Percentiles rank a stretch among this genome's conserved stretches.
Conservation (phyloP, 208 protist genomes). For the Trypanosoma avium region DNA sequence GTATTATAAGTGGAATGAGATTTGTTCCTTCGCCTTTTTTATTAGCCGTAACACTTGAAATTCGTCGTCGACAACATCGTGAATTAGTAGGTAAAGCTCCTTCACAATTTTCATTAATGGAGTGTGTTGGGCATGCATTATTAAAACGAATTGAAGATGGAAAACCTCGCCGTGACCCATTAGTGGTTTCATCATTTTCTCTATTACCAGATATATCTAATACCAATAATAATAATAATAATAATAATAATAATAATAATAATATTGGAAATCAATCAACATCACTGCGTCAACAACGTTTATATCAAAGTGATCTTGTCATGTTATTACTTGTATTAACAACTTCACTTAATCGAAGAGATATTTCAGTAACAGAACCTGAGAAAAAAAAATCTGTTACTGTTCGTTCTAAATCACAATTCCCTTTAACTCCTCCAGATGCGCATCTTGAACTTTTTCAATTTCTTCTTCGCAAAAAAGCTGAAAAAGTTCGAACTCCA, state of each 20-base stretch:
- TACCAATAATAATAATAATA: background rate
- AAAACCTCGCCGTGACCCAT: conserved; percentile 41
- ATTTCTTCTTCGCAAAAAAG: conserved; percentile 49
- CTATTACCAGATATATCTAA: background rate
- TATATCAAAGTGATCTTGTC: conserved; percentile 85
- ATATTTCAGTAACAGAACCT: background rate
- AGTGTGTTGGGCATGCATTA: conserved; percentile 36
- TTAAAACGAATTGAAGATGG: conserved; percentile 56
- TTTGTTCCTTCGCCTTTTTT: conserved; percentile 57
- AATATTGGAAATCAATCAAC: no score
- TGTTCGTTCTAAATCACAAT: background rate
- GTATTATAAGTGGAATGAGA: conserved; percentile 1
- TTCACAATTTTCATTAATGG: conserved; percentile 44
- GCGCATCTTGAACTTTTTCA: conserved; percentile 52
- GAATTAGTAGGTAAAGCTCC: conserved; percentile 33
- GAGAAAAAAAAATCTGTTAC: background rate
- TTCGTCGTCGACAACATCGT: conserved; percentile 56
- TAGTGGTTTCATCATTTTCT: conserved; percentile 54
- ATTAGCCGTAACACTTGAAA: conserved; percentile 51
- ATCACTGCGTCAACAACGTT: conserved; percentile 22
- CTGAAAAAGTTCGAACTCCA: conserved; percentile 28
- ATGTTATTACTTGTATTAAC: conserved; percentile 65
- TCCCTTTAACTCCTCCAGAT: conserved; percentile 20
- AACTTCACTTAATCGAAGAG: conserved; percentile 32
- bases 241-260: no score